These are phyloP conservation scores for Russula brevipes DNA, from an alignment of 768 basidiomycete species.

Conservation along the genomic window DNA sequence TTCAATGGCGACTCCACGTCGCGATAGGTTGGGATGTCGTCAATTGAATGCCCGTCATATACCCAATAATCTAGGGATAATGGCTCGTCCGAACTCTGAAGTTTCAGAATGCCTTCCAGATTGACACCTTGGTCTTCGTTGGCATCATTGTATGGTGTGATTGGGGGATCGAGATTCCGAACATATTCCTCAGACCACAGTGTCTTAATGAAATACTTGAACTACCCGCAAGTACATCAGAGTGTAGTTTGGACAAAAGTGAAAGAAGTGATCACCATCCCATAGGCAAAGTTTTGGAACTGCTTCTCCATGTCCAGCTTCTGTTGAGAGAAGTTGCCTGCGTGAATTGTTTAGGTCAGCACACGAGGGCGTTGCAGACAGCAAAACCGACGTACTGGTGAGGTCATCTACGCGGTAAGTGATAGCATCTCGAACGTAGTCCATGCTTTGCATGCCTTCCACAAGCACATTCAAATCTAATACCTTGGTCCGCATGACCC, in stretches of 20 bases:
- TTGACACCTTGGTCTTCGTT: conserved; percentile 14
- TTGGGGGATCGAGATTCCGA: neutral
- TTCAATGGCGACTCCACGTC: conserved; percentile 10
- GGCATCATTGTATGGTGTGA: conserved; percentile 3
- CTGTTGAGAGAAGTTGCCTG: conserved; percentile 26
- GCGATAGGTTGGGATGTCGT: neutral
- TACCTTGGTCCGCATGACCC: conserved; percentile 8
- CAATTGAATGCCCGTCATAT: conserved; percentile 17
- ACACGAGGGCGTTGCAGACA: too few relatives aligned
- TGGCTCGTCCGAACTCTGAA: neutral
- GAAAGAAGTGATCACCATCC: conserved; percentile 18
- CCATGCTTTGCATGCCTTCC: neutral
- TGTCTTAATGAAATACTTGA: neutral
- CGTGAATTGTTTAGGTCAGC: neutral
- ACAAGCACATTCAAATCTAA: conserved; percentile 6
- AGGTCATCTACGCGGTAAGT: conserved; percentile 8
- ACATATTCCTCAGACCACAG: conserved; percentile 8
- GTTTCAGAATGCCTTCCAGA: conserved; percentile 4
- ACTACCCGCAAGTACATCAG: conserved; percentile 3
- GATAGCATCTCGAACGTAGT: neutral
- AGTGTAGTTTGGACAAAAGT: neutral
- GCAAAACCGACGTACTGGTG: neutral
- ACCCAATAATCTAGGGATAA: conserved; percentile 7
- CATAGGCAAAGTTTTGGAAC: conserved; percentile 27
- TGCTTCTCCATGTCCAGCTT: conserved; percentile 23